Evolutionary conservation across 2,329 filamentous ascomycete species (phyloP), one percentile per base, ranked within the genome.

Genomic region (Westerdykella sp.): DNA sequence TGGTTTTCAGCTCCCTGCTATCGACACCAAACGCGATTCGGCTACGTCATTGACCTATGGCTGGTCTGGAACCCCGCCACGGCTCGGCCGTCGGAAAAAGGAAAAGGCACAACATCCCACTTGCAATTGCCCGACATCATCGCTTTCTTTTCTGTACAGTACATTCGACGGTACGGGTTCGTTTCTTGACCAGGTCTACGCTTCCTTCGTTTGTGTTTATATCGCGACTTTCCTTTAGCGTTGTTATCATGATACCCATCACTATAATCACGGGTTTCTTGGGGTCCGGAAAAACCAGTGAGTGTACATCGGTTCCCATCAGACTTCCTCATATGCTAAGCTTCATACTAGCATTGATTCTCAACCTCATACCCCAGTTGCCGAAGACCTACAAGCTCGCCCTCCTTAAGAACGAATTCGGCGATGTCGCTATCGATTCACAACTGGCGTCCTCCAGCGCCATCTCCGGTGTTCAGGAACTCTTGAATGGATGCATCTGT

Each of bases 401-500:
- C 2, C 82, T 98, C 13, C 79, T 98, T 43, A 98, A 98, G 68
- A 98, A 98, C 70, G 93, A 98, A 71, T 97, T 96, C 67, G 93
- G 93, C 62, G 90, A 97, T 66, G 71, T 98, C 34, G 90, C 89
- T 30, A 78, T 98, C 63, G 93, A 98, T 73, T 93, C 87, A 1
- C 87, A 95, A 66, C 83, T 98, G 23, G 91, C 93, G 13, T 77
- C 85, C 0, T 85, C 85, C 12, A 80, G 80, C 39, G 83, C 90
- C 49, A 89, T 98, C 54, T 84, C 87, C 1, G 91, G 89, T 43
- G 90, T 95, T 4, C 85, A 86, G 57, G 93, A 98, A 69, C 78
- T 98, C 1, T 83, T 98, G 42, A 95, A 95, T 66, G 93, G 91
- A 53, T 97, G 93, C 71, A 97, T 98, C 69, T 98, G 93, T 78